Percentiles rank a stretch among this genome's conserved stretches.
These are phyloP conservation scores for Panaeolus papilionaceus DNA, from an alignment of 768 basidiomycete species.

Conservation along the genomic window DNA sequence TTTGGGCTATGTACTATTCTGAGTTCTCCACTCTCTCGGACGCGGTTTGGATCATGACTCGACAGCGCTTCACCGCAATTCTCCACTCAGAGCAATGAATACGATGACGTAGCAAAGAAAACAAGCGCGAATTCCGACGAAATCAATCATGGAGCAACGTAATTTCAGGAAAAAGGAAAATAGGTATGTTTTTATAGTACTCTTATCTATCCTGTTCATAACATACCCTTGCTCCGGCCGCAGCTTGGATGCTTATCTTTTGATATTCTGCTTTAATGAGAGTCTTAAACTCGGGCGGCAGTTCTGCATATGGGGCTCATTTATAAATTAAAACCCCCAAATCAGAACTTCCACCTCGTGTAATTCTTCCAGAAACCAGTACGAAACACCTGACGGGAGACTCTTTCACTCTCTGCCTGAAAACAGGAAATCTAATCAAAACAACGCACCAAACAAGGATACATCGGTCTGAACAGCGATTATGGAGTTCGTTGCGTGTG, in stretches of 20 bases:
- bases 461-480: neutral
- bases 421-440: neutral
- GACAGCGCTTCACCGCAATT: neutral
- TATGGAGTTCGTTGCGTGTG: neutral
- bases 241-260: slow-evolving; percentile 7
- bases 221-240: neutral
- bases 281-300: neutral
- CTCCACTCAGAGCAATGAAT: neutral
- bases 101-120: neutral
- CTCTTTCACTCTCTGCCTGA: neutral
- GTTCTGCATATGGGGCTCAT: neutral
- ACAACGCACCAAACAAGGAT: neutral
- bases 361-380: neutral
- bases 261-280: neutral
- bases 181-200: neutral
- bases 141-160: neutral
- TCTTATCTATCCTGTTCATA: neutral
- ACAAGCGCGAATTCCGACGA: neutral
- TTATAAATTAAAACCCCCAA: no score
- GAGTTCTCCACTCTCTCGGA: slow-evolving; percentile 1
- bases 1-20: neutral
- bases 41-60: neutral
- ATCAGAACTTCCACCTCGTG: neutral
- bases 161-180: slow-evolving; percentile 4
- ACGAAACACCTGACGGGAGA: neutral